Evolutionary conservation across 108 stramenopile genomes (phyloP).

Genomic region (Cylindrotheca closterium): DNA sequence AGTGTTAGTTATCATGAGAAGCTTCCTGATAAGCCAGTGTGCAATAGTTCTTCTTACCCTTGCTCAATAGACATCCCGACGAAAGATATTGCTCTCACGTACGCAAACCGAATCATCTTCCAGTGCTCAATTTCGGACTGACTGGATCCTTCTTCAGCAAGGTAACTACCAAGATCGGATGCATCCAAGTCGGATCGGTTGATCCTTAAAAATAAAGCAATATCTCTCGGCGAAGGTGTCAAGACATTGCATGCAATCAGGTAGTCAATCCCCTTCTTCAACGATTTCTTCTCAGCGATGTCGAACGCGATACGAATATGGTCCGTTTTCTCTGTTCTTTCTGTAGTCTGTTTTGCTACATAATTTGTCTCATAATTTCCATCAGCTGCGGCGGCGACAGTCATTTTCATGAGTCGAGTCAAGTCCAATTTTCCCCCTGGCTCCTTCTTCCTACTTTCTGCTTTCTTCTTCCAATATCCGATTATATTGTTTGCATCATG

Average conservation of each 20-base stretch:
- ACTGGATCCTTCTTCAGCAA: conserved; percentile 82
- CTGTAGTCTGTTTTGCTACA: background rate
- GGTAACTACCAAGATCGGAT: conserved; percentile 83
- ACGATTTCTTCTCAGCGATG: conserved; percentile 74
- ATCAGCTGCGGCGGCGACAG: background rate
- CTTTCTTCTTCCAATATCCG: conserved; percentile 50
- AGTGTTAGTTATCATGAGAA: background rate
- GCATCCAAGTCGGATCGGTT: conserved; percentile 82
- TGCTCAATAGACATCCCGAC: conserved; percentile 93
- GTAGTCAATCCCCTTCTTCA: conserved; percentile 93
- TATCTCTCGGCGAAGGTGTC: conserved; percentile 86
- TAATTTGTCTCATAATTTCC: background rate
- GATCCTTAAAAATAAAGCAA: conserved; percentile 85
- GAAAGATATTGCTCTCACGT: conserved; percentile 88
- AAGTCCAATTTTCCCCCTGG: background rate
- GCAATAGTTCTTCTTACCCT: conserved; percentile 44
- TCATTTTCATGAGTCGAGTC: background rate
- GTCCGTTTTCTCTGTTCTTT: conserved; percentile 10
- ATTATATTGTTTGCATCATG: conserved; percentile 37
- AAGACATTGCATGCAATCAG: conserved; percentile 88
- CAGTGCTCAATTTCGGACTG: conserved; percentile 80
- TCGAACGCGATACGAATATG: conserved; percentile 63
- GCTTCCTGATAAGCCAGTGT: background rate
- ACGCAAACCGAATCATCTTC: conserved; percentile 87
- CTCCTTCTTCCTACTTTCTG: background rate